These are phyloP conservation scores for Mycosphaerella arachidis DNA, from an alignment of 2,329 filamentous ascomycete species.

Conservation along the genomic window DNA sequence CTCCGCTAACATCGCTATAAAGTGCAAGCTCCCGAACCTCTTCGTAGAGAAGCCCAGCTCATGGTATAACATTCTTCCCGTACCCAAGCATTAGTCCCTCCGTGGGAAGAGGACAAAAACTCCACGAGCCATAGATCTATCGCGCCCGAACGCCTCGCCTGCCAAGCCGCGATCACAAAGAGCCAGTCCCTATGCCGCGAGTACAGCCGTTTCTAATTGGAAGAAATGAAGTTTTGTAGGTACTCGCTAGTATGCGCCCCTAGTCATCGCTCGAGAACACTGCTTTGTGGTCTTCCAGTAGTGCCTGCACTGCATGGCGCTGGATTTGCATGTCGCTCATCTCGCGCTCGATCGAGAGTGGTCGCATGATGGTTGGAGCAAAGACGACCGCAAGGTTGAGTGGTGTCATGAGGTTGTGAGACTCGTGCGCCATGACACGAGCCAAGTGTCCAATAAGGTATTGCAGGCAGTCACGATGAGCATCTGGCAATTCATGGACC, in stretches of 20 bases:
- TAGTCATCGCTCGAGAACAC: constrained; percentile 56
- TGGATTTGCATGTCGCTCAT: constrained; percentile 95
- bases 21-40: background rate
- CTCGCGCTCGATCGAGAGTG: constrained; percentile 81
- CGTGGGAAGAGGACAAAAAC: background rate
- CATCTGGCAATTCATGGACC: constrained; percentile 72
- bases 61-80: background rate
- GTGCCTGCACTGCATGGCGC: constrained; percentile 84
- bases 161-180: background rate
- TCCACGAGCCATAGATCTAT: background rate
- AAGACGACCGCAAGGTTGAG: constrained; percentile 97
- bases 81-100: background rate
- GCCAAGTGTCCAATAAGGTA: constrained; percentile 92
- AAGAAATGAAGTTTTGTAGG: background rate
- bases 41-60: background rate
- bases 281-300: constrained; percentile 82
- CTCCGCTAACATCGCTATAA: constrained; percentile 1
- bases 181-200: background rate
- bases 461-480: constrained; percentile 84
- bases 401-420: constrained; percentile 91
- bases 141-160: background rate
- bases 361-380: constrained; percentile 94
- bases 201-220: background rate
- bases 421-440: constrained; percentile 75
- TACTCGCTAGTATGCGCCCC: background rate